Evolutionary conservation across 2,329 filamentous ascomycete genomes (phyloP), one percentile per base, ranked within the genome.

Genomic region (Alternaria sp.): DNA sequence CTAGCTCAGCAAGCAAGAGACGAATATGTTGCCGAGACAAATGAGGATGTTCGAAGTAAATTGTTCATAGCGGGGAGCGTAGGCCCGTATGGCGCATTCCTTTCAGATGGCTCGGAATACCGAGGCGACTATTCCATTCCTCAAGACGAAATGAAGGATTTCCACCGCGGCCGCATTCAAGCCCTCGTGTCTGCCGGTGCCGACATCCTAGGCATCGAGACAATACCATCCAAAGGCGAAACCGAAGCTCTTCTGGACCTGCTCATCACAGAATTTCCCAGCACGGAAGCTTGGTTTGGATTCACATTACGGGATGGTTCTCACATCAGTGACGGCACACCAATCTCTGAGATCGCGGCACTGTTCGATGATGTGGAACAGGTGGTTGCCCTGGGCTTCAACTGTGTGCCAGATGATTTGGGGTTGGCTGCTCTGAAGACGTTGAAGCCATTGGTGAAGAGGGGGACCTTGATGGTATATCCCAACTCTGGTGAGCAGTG

Each of bases 401-500:
- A 85, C 62, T 85, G 83, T 62, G 74, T 83, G 2, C 70, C 79
- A 0, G 72, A 80, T 46, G 69, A 75, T 40, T 51, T 80, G 6
- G 80, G 75, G 3, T 60, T 77, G 1, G 73, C 61, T 12, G 79
- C 80, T 5, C 59, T 84, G 43, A 62, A 73, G 49, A 67, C 68
- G 12, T 61, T 84, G 28, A 64, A 60, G 15, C 60, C 67, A 15
- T 51, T 75, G 25, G 78, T 81, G 19, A 66, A 68, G 26, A 75
- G 78, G 52, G 60, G 62, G 11, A 76, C 78, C 10, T 63, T 83
- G 44, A 63, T 81, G 15, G 70, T 76, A 17, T 85, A 84, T 70
- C 82, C 83, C 0, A 85, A 85, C 54, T 83, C 82, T 5, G 83
- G 83, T 3, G 83, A 85, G 69, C 70, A 71, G 25, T 85, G 80